Percentiles rank a stretch among this genome's conserved stretches.
Evolutionary conservation across 225 moss, liverwort and hornwort species (phyloP).

Genomic region (Lunularia cruciata): DNA sequence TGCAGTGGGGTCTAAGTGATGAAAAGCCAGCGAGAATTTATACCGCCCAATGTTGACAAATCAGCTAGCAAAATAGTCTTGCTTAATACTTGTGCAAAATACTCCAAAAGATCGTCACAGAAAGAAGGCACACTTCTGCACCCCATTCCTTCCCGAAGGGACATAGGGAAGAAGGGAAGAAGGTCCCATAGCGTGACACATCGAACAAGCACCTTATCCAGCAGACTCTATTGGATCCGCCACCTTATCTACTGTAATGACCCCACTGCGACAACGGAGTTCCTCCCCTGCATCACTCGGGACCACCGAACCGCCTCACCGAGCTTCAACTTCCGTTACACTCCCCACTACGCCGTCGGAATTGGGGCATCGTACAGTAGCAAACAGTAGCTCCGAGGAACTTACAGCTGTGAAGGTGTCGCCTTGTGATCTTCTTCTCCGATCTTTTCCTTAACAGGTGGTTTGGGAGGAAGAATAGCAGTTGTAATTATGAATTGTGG

Average conservation of each 20-base stretch:
- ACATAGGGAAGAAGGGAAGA: background rate
- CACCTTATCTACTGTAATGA: slow-evolving; percentile 8
- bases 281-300: background rate
- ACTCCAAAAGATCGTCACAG: no score
- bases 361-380: background rate
- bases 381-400: background rate
- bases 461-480: no score
- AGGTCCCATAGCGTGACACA: background rate
- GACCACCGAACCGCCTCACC: background rate
- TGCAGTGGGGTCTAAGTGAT: no score
- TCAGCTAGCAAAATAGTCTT: no score
- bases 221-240: background rate
- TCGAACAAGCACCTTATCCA: background rate
- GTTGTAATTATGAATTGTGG: background rate
- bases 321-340: background rate
- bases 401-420: slow-evolving; percentile 4
- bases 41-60: no score
- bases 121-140: no score
- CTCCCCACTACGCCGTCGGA: no score
- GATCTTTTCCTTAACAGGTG: background rate
- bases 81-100: no score
- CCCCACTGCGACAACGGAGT: background rate
- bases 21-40: no score
- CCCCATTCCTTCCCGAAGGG: no score
- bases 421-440: background rate